A percentile compares a stretch with the other conserved stretches of the same genome.
Evolutionary conservation across 1,284 basidiomycete genomes (phyloP).

Genomic region (Apiotrichum montevideense): DNA sequence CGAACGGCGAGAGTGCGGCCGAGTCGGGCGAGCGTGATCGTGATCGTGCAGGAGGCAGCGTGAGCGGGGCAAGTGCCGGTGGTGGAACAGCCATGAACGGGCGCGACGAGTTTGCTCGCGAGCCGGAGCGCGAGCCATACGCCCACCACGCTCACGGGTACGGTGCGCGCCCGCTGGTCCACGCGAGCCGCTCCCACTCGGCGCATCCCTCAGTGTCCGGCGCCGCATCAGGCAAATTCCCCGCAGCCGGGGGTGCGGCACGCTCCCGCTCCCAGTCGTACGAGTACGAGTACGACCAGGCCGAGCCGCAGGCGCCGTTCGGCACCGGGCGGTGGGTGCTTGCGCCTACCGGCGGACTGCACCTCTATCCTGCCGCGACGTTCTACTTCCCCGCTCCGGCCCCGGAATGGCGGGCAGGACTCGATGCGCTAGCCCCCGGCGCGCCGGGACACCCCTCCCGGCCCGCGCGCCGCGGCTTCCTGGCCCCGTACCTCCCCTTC

Average conservation of each 20-base stretch:
- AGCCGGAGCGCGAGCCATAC: too few species aligned
- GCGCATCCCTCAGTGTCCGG: too few species aligned
- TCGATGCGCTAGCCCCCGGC: constrained; percentile 11
- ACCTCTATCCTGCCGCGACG: constrained; percentile 21
- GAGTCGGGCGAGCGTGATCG: not conserved
- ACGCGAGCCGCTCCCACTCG: too few species aligned
- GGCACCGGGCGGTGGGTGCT: constrained; percentile 20
- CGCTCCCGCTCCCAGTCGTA: constrained; percentile 3
- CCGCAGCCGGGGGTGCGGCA: too few species aligned
- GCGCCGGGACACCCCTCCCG: not conserved
- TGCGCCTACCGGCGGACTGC: constrained; percentile 18
- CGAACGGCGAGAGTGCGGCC: not conserved
- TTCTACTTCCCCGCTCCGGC: constrained; percentile 21
- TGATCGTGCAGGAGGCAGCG: too few species aligned
- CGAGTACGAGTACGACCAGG: not conserved
- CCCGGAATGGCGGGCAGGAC: constrained; percentile 19
- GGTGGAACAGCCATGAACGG: too few species aligned
- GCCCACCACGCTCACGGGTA: too few species aligned
- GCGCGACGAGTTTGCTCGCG: too few species aligned
- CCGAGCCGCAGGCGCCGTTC: constrained; percentile 9
- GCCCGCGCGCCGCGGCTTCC: constrained; percentile 13
- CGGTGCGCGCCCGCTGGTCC: too few species aligned
- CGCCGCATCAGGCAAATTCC: too few species aligned
- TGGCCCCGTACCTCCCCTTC: constrained; percentile 23
- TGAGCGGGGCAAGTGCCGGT: too few species aligned